These are phyloP conservation scores for Chlamydomonas applanata DNA, from an alignment of 139 green algal genomes.

Conservation along the genomic window DNA sequence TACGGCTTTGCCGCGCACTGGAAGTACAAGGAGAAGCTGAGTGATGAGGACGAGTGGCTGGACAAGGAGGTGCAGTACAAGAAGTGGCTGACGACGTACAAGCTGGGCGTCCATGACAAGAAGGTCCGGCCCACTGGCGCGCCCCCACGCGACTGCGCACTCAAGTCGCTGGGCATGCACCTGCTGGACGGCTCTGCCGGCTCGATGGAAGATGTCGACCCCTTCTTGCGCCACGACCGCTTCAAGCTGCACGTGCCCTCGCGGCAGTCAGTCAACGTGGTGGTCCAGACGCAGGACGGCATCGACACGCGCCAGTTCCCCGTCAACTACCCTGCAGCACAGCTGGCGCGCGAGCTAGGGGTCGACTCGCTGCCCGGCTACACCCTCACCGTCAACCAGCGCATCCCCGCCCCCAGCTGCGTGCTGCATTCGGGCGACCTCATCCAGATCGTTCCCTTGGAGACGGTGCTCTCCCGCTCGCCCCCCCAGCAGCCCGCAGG, in stretches of 20 bases:
- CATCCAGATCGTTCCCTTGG: background rate
- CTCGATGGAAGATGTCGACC: slow-evolving; percentile 23
- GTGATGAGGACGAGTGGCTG: slow-evolving; percentile 36
- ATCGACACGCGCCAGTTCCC: slow-evolving; percentile 27
- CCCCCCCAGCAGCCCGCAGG: background rate
- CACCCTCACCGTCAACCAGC: slow-evolving; percentile 30
- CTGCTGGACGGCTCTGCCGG: slow-evolving; percentile 5
- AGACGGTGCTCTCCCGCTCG: background rate
- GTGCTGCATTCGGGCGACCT: slow-evolving; percentile 26
- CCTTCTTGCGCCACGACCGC: slow-evolving; percentile 42
- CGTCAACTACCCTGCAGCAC: slow-evolving; percentile 15
- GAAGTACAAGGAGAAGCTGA: slow-evolving; percentile 91
- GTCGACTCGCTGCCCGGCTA: slow-evolving; percentile 16
- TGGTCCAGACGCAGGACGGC: slow-evolving; percentile 26
- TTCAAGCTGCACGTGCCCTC: slow-evolving; percentile 23
- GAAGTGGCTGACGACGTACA: slow-evolving; percentile 47
- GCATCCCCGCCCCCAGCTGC: slow-evolving; percentile 5
- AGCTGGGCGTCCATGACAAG: slow-evolving; percentile 49
- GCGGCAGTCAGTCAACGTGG: slow-evolving; percentile 20
- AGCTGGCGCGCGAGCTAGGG: slow-evolving; percentile 22
- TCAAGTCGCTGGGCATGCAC: slow-evolving; percentile 38
- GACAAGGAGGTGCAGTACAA: slow-evolving; percentile 57
- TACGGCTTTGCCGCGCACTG: slow-evolving; percentile 93
- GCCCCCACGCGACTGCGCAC: slow-evolving; percentile 33
- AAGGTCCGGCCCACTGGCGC: slow-evolving; percentile 39